Evolutionary conservation across 495 filamentous ascomycete species (phyloP), one percentile per base, ranked within the genome.

Genomic region (Amphirosellinia nigrospora): DNA sequence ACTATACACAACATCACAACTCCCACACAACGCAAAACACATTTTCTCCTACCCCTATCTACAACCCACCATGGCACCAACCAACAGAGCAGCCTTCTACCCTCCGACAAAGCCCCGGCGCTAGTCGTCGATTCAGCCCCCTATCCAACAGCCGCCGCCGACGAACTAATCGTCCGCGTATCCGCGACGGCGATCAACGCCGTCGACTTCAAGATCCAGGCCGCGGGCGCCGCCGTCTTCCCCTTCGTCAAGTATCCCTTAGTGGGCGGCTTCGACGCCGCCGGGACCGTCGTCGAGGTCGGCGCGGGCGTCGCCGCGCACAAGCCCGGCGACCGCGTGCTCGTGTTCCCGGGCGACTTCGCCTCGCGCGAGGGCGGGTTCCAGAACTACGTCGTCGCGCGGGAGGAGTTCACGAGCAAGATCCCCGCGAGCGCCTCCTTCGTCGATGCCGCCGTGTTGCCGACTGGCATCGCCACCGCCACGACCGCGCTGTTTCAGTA

Each of bases 221-320:
- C n/a, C n/a, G n/a, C n/a, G n/a, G n/a, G n/a, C 41, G 72, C 74
- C 32, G 30, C 70, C 3, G n/a, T 79, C 2, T 59, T 79, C 0
- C 73, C 66, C 30, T 70, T 46, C 46, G 66, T 80, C 8, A 36
- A 69, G 3, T 87, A 84, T 55, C 87, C 87, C 0, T 71, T 73
- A 13, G 73, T 86, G 26, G 75, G 86, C 5, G 87, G 88, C 38
- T 68, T 68, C 61, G 90, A 91, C 70, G 75, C 87, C 28, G 80
- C 85, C 1, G 90, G 90, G 26, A 80, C 79, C 3, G 79, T 91
- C 11, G 78, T 74, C 11, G 81, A 77, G 32, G 80, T 87, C 38
- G 88, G 88, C 19, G 61, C 72, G 0, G 75, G 43, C 15, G 85
- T 86, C n/a, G n/a, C n/a, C n/a, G n/a, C n/a, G n/a, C n/a, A n/a